These are phyloP conservation scores for Penicillium ochrochloron DNA, from an alignment of 495 filamentous ascomycete genomes.

Conservation along the genomic window DNA sequence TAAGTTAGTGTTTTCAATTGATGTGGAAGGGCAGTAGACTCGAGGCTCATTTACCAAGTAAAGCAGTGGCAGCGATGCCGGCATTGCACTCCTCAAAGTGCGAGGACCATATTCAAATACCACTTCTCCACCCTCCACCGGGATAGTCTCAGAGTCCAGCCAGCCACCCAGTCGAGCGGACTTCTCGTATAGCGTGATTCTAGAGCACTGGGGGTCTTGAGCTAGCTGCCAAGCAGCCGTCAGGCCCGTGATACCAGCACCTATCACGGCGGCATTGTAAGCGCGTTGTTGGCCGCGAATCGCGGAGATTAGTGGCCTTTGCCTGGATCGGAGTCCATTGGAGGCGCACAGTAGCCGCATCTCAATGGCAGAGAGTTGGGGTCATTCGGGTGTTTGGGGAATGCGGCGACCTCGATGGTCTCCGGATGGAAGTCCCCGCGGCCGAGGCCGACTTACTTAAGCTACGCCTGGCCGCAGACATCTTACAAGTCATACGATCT, in stretches of 20 bases:
- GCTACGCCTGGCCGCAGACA: not conserved
- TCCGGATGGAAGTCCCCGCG: conserved; percentile 1
- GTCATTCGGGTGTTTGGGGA: conserved; percentile 5
- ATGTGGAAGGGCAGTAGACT: not conserved
- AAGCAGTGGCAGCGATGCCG: conserved; percentile 53
- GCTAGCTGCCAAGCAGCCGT: conserved; percentile 76
- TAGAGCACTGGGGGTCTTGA: conserved; percentile 58
- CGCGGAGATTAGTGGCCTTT: conserved; percentile 24
- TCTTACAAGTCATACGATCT: conserved; percentile 3
- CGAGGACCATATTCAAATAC: conserved; percentile 87
- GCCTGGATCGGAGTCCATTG: conserved; percentile 27
- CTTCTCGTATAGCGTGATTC: conserved; percentile 81
- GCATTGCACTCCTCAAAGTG: conserved; percentile 64
- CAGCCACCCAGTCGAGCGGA: conserved; percentile 76
- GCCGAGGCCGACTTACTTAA: conserved; percentile 23
- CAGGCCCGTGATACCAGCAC: conserved; percentile 91
- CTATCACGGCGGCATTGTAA: conserved; percentile 71
- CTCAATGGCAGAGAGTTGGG: conserved; percentile 18
- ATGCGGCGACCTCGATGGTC: conserved; percentile 15
- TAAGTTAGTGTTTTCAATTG: not conserved
- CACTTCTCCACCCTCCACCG: conserved; percentile 64
- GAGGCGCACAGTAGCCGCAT: conserved; percentile 39
- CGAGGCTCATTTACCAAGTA: conserved; percentile 55
- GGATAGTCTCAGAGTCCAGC: conserved; percentile 69
- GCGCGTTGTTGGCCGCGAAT: conserved; percentile 29